Evolutionary conservation across 163 green algal species (phyloP).

Genomic region (Smithsoniella earleae): DNA sequence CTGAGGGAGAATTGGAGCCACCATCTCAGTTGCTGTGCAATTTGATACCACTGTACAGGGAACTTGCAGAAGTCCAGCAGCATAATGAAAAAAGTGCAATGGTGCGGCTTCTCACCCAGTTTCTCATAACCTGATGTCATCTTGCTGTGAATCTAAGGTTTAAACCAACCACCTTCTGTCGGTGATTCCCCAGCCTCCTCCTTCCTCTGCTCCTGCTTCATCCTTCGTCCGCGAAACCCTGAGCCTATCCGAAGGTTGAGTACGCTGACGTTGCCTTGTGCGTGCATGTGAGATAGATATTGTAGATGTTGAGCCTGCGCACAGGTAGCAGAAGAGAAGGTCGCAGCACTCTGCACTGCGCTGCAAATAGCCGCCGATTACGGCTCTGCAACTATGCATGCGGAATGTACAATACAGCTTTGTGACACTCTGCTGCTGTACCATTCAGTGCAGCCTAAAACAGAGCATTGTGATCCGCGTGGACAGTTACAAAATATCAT

Average conservation of each 20-base stretch:
- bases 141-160: background rate
- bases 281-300: too few relatives aligned
- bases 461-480: background rate
- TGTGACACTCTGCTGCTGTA: conserved; percentile 9
- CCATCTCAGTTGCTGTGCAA: background rate
- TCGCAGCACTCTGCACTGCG: too few relatives aligned
- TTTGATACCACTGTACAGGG: background rate
- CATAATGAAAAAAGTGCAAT: background rate
- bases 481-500: background rate
- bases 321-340: too few relatives aligned
- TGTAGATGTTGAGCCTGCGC: too few relatives aligned
- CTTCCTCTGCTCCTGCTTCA: background rate
- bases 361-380: too few relatives aligned
- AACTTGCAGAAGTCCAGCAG: background rate
- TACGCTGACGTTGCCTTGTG: too few relatives aligned
- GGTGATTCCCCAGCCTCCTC: background rate
- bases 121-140: background rate
- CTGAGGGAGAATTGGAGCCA: too few relatives aligned
- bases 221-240: too few relatives aligned
- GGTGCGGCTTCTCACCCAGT: background rate
- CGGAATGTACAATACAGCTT: too few relatives aligned
- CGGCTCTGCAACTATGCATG: too few relatives aligned
- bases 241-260: too few relatives aligned
- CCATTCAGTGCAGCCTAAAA: background rate
- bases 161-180: background rate